Evolutionary conservation across 805 yeast genomes (phyloP).

Genomic region (Debaryomyces hansenii): DNA sequence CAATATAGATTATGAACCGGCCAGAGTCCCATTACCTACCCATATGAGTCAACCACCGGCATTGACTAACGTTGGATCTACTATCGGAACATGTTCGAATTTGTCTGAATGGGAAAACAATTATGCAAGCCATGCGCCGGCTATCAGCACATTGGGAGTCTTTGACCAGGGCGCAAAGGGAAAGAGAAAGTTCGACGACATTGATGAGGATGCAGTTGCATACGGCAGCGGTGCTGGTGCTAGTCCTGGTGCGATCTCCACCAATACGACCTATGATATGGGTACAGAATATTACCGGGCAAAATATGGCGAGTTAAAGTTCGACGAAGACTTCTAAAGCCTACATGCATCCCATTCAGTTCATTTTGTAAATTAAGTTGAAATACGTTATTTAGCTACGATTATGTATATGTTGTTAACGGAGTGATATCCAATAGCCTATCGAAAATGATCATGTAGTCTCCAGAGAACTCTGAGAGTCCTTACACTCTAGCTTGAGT

Average conservation of each 20-base stretch:
- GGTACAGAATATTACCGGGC: constrained; percentile 15
- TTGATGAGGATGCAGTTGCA: constrained; percentile 6
- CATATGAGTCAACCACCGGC: constrained; percentile 46
- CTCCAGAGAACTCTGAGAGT: too few species aligned
- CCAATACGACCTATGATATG: not conserved
- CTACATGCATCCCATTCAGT: not conserved
- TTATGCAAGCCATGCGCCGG: constrained; percentile 2
- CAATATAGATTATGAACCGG: not conserved
- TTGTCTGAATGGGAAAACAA: constrained; percentile 44
- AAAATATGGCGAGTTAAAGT: constrained; percentile 46
- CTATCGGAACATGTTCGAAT: constrained; percentile 41
- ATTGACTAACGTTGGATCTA: constrained; percentile 42
- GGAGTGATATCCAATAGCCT: too few species aligned
- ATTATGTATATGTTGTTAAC: too few species aligned
- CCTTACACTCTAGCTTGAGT: too few species aligned
- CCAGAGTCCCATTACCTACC: constrained; percentile 43
- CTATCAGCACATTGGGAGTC: constrained; percentile 1
- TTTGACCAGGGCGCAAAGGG: constrained; percentile 2
- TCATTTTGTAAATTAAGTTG: too few species aligned
- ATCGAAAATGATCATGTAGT: too few species aligned
- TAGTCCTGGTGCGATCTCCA: not conserved
- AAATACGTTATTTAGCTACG: too few species aligned
- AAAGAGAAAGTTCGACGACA: constrained; percentile 30
- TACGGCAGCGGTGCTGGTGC: not conserved
- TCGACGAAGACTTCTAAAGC: constrained; percentile 49